These are phyloP conservation scores for Letharia lupina DNA, from an alignment of 495 filamentous ascomycete genomes.

Conservation along the genomic window DNA sequence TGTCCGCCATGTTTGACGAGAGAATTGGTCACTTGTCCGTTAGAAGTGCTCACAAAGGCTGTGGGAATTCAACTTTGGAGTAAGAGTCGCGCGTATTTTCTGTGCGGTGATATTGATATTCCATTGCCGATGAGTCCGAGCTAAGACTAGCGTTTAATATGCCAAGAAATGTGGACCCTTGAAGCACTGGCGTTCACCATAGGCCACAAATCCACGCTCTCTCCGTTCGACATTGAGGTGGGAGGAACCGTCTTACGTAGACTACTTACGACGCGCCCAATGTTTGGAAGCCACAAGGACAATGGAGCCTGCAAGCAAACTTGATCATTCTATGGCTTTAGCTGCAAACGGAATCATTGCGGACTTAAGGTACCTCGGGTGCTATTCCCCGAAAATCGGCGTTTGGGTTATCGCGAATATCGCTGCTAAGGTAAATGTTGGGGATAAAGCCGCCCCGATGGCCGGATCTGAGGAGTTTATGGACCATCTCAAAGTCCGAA, in stretches of 20 bases:
- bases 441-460: slow-evolving; percentile 7
- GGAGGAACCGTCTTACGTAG: no score
- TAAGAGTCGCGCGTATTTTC: not conserved
- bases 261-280: no score
- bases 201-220: no score
- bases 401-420: not conserved
- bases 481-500: slow-evolving; percentile 14
- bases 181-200: no score
- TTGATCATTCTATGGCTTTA: not conserved
- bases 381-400: not conserved
- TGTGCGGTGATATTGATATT: slow-evolving; percentile 8
- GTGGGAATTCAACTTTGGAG: not conserved
- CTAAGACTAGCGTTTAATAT: not conserved
- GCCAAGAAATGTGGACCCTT: slow-evolving; percentile 2
- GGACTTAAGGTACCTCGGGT: not conserved
- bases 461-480: slow-evolving; percentile 6
- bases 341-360: not conserved
- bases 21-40: not conserved
- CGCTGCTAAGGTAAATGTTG: not conserved
- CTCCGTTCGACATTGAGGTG: no score
- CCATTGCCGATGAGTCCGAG: not conserved
- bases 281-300: not conserved
- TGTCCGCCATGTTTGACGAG: slow-evolving; percentile 8
- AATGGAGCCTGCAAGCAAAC: not conserved
- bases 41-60: not conserved